phyloP scores from a whole-genome alignment of 441 rosid species.

The Jatropha podagrica region DNA sequence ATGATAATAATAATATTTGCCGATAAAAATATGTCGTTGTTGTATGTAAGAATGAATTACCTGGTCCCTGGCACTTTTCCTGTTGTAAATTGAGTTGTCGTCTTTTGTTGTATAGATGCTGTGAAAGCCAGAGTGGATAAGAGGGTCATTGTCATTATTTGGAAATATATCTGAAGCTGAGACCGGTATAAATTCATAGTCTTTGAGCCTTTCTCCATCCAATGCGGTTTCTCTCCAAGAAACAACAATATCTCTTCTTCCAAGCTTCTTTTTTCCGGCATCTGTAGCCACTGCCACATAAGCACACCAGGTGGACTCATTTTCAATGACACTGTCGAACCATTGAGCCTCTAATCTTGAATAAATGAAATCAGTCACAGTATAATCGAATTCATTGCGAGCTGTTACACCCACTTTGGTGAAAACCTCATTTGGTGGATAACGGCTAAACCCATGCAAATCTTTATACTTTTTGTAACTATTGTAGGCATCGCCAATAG shows the following conservation, averaged over 20 bases:
- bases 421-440: constrained; percentile 21
- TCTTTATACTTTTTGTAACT: background rate
- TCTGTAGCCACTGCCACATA: constrained; percentile 33
- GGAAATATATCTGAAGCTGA: constrained; percentile 17
- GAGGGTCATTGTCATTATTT: background rate
- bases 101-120: constrained; percentile 21
- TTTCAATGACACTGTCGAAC: background rate
- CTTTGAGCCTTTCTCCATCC: constrained; percentile 7
- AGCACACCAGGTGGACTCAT: constrained; percentile 30
- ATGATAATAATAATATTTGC: no score
- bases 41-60: background rate
- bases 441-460: constrained; percentile 15
- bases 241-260: constrained; percentile 38
- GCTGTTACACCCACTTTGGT: constrained; percentile 17
- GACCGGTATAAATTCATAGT: background rate
- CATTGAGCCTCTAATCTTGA: constrained; percentile 7
- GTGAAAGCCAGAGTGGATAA: constrained; percentile 32
- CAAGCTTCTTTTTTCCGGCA: constrained; percentile 25
- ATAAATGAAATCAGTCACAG: constrained; percentile 27
- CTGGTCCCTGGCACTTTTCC: constrained; percentile 19
- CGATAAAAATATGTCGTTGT: no score
- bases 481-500: constrained; percentile 24
- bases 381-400: constrained; percentile 24
- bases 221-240: constrained; percentile 31
- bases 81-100: constrained; percentile 4